phyloP scores from a whole-genome alignment of 2,329 filamentous ascomycete species.

The Hirsutella rhossiliensis region DNA sequence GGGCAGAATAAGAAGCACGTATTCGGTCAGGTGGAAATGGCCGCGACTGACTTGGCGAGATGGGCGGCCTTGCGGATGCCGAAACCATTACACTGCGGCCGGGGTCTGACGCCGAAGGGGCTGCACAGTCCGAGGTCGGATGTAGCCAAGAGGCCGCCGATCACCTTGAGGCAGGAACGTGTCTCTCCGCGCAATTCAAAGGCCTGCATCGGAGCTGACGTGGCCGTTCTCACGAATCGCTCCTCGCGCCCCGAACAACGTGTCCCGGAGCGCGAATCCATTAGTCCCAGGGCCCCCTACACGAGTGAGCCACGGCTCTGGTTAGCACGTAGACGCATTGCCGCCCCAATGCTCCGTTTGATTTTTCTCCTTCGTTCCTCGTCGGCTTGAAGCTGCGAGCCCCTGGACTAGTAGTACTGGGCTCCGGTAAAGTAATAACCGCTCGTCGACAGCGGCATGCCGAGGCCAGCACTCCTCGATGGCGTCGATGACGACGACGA shows the following conservation, averaged over 20 bases:
- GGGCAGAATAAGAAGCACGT: conserved; percentile 22
- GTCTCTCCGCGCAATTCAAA: no score
- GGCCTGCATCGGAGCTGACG: no score
- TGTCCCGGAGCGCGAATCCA: no score
- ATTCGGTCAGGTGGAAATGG: conserved; percentile 17
- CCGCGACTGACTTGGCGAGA: conserved; percentile 14
- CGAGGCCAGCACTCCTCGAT: conserved; percentile 6
- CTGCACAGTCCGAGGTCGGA: no score
- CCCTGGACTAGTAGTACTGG: conserved; percentile 5
- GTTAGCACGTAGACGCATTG: no score
- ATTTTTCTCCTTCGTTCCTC: background rate
- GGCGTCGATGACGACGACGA: conserved; percentile 1
- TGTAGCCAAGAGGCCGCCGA: no score
- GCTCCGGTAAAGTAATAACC: conserved; percentile 8
- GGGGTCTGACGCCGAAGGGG: background rate
- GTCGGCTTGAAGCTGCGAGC: background rate
- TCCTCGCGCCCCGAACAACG: no score
- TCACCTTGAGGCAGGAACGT: no score
- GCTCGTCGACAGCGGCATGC: conserved; percentile 6
- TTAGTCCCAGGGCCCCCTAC: no score
- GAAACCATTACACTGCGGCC: conserved; percentile 13
- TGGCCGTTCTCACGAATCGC: no score
- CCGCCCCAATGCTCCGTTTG: background rate
- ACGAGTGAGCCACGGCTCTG: no score
- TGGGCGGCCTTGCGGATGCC: conserved; percentile 14